These are phyloP conservation scores for Hypoxylon sp. DNA, from an alignment of 2,329 filamentous ascomycete species.

Conservation along the genomic window DNA sequence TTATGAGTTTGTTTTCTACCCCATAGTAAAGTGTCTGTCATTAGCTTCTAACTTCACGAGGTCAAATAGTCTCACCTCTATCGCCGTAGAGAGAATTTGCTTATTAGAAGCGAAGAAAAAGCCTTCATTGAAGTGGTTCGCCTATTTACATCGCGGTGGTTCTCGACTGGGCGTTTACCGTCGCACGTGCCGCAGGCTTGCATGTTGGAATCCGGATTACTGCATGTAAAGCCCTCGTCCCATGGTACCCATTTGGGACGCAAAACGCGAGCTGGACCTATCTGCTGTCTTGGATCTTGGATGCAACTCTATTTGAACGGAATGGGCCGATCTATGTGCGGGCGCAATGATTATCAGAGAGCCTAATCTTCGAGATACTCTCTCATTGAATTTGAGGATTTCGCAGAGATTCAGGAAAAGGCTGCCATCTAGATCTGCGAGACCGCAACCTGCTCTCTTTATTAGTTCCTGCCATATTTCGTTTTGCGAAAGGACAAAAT, in stretches of 20 bases:
- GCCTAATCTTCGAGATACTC: neutral
- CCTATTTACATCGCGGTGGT: neutral
- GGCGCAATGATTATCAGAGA: neutral
- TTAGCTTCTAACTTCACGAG: neutral
- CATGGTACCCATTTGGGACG: neutral
- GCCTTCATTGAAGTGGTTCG: neutral
- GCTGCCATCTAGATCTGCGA: too few relatives aligned
- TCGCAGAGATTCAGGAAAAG: neutral
- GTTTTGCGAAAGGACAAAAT: too few relatives aligned
- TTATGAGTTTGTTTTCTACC: neutral
- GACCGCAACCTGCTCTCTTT: neutral
- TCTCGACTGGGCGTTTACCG: neutral
- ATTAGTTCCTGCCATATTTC: neutral
- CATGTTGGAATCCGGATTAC: constrained; percentile 2
- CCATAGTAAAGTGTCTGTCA: neutral
- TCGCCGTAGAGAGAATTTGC: neutral
- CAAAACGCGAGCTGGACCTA: constrained; percentile 3
- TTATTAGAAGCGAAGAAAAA: neutral
- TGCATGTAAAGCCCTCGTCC: neutral
- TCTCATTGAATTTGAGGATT: neutral
- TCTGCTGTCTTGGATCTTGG: neutral
- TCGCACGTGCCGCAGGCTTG: neutral
- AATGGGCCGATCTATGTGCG: neutral
- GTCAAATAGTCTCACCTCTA: neutral
- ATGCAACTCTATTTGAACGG: neutral